These are phyloP conservation scores for Ustilago xerochloae DNA, from an alignment of 1,284 basidiomycete genomes.

Conservation along the genomic window DNA sequence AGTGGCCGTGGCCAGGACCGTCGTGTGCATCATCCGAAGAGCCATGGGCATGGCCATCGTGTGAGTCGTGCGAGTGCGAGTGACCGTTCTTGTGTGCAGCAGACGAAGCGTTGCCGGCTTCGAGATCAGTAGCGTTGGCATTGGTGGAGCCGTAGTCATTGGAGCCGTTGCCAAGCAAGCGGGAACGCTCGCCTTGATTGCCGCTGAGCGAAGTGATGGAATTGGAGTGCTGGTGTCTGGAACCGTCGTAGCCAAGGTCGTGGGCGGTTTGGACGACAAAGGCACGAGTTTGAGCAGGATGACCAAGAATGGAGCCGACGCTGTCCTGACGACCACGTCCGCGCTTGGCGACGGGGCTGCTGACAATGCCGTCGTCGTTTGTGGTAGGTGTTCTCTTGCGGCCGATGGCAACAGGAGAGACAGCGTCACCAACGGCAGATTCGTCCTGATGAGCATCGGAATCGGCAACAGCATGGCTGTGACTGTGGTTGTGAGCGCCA, in stretches of 20 bases:
- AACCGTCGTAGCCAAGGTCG: constrained; percentile 73
- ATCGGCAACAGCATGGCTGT: constrained; percentile 33
- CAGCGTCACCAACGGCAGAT: constrained; percentile 9
- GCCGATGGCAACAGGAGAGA: constrained; percentile 10
- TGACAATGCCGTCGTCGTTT: constrained; percentile 11
- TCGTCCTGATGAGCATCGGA: constrained; percentile 16
- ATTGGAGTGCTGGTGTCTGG: constrained; percentile 36
- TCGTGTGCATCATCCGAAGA: constrained; percentile 61
- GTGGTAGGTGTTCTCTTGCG: constrained; percentile 21
- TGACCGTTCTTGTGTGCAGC: constrained; percentile 58
- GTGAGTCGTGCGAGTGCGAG: constrained; percentile 22
- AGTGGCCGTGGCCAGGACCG: constrained; percentile 71
- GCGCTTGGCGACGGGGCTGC: constrained; percentile 14
- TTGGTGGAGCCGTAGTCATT: constrained; percentile 45
- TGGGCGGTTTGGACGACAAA: constrained; percentile 87
- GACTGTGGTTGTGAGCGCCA: constrained; percentile 33
- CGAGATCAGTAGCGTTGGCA: constrained; percentile 43
- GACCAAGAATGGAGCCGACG: constrained; percentile 74
- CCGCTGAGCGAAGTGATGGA: constrained; percentile 27
- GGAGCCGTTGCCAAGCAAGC: constrained; percentile 29
- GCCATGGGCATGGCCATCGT: constrained; percentile 45
- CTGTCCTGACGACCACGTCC: constrained; percentile 42
- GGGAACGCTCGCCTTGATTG: constrained; percentile 17
- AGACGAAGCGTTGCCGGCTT: constrained; percentile 30
- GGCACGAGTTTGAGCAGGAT: constrained; percentile 88